Base-by-base conservation (phyloP, 768 basidiomycete genomes). In the Calocybe indica region DNA sequence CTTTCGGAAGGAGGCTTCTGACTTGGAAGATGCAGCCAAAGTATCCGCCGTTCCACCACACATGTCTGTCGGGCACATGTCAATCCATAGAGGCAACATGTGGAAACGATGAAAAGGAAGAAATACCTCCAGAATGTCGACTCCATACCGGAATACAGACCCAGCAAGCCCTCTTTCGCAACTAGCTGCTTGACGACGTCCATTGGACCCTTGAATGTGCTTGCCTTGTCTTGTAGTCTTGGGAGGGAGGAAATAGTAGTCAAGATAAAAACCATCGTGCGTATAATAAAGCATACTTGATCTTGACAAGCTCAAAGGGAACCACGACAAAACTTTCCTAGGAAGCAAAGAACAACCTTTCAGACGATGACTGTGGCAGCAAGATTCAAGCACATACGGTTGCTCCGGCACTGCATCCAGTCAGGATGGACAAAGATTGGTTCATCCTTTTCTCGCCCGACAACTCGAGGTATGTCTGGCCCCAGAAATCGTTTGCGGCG, bases 401-500 rank as follows among this genome's bases (percentile, higher is more conserved):
- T 7, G 94, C 96, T 51, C 96, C 96, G 11, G 96, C 96, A 42
- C 80, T 83, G 59, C 88, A 93, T 6, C 96, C 96, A 0, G 95
- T 99, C 43, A 92, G 50, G 55, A 94, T 78, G 2, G 93, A 90
- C n/a, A 99, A 63, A 6, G 77, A 65, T 57, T 92, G 91, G 5
- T 85, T 92, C 91, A 96, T 97, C 63, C 92, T 86, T 41, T 72
- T 61, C 57, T 87, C 77, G 31, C 92, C 93, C 7, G 80, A 61
- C 10, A 81, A 40, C 0, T 62, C 54, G 45, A 85, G 56, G 64
- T 75, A 92, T 0, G 78, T 85, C 64, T 87, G 90, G 2, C 94
- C 94, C 96, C 96, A 98, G 63, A 88, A 96, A 58, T 94, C 95
- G 72, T 94, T 94, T 7, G 89, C 76, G 22, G 90, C 89, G 55